Base-by-base conservation (phyloP, 1,284 basidiomycete genomes). In the Cutaneotrichosporon cavernicola region DNA sequence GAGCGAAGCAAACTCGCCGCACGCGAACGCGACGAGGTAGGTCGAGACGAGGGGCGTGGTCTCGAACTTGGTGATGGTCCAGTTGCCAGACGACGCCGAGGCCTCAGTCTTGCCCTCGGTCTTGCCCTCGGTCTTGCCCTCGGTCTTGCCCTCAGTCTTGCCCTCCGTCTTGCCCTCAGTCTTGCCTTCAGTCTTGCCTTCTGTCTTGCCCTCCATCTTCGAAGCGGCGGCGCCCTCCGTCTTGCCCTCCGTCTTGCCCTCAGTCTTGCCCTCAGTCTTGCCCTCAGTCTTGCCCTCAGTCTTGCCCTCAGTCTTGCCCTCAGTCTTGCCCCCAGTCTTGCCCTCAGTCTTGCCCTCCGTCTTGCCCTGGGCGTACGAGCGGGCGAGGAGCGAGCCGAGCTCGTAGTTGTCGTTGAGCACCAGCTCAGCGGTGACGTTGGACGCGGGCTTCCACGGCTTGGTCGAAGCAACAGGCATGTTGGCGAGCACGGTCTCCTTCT, bases 11-110 rank as follows among this genome's bases (percentile, higher is more conserved):
- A 95, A 97, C 49, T 86, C 83, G 38, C 95, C 95, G 72, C 93
- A 94, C 30, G 93, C 94, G 76, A 86, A 95, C 0, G 93, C 92
- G 51, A 96, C 90, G 53, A 97, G 86, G 82, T 97, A 97, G 18
- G 43, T 90, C 2, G 91, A 93, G 86, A 97, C 91, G 21, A 84
- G 85, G 9, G 91, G 90, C 0, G 89, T 90, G 30, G 83, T 88
- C 74, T 88, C 84, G 77, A 92, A 94, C 70, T 85, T 85, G 60
- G 90, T 91, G 69, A 91, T 86, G 76, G 90, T 90, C 91, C 91
- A 94, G 32, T 66, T 65, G 56, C 64, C 68, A 60, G 74, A 73
- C 16, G 66, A 70, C 46, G 70, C 67, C 34, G 68, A 71, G 6
- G 64, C 68, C 66, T 72, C 72, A 21, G 73, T 76, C 69, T 79